phyloP scores from a whole-genome alignment of 2,329 filamentous ascomycete genomes.

The Neospermospora avenae region DNA sequence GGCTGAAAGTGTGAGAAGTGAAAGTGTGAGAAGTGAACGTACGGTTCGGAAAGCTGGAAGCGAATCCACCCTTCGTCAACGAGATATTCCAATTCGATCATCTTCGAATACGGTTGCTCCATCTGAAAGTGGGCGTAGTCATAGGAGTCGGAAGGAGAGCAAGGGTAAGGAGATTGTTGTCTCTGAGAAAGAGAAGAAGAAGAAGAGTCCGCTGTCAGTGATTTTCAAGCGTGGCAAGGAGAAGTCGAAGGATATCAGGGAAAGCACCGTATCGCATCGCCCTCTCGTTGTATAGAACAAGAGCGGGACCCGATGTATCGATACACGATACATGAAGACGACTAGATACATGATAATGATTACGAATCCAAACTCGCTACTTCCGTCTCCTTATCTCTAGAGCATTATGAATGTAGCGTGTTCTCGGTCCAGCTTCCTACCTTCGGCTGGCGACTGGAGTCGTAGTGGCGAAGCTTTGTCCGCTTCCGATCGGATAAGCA shows the following conservation, averaged over 20 bases:
- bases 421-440: not conserved
- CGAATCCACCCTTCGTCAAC: slow-evolving; percentile 17
- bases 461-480: no score
- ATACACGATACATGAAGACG: no score
- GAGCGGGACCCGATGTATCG: no score
- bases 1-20: slow-evolving; percentile 17
- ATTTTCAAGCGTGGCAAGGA: slow-evolving; percentile 24
- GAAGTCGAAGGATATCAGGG: slow-evolving; percentile 32
- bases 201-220: slow-evolving; percentile 15
- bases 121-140: slow-evolving; percentile 19
- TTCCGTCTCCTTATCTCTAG: no score
- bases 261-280: slow-evolving; percentile 11
- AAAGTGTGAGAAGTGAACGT: slow-evolving; percentile 18
- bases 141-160: slow-evolving; percentile 25
- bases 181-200: slow-evolving; percentile 27
- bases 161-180: slow-evolving; percentile 34
- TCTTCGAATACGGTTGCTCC: slow-evolving; percentile 24
- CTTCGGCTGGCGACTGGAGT: not conserved
- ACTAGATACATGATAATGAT: not conserved
- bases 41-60: slow-evolving; percentile 33
- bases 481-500: no score
- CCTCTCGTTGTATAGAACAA: slow-evolving; percentile 7
- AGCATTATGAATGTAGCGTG: no score
- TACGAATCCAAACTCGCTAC: no score
- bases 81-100: slow-evolving; percentile 5